These are phyloP conservation scores for Colletotrichum sp. DNA, from an alignment of 2,329 filamentous ascomycete genomes.

Conservation along the genomic window DNA sequence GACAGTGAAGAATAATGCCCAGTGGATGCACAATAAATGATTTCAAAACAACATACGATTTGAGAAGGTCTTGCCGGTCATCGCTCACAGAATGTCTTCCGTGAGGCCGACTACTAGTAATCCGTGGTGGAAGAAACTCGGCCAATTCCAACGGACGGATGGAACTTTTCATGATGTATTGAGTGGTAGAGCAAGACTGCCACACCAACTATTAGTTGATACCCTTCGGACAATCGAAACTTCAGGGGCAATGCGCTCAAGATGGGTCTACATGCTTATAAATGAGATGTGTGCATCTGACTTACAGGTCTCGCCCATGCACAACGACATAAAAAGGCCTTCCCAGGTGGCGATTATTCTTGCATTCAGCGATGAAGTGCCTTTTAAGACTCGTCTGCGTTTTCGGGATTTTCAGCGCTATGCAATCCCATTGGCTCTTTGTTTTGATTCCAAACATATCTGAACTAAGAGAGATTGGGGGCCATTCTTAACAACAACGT, in stretches of 20 bases:
- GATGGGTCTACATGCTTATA: accelerated
- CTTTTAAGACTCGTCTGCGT: background rate
- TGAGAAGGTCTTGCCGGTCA: background rate
- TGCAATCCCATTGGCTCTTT: background rate
- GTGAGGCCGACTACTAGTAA: background rate
- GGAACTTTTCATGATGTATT: background rate
- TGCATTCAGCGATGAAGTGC: background rate
- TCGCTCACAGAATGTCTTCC: background rate
- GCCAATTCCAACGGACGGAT: background rate
- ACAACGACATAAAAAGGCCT: background rate
- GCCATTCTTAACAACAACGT: background rate
- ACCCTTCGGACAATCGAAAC: background rate
- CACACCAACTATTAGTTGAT: background rate
- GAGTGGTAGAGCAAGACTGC: background rate
- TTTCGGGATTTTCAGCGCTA: background rate
- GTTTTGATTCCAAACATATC: background rate
- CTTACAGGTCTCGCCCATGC: accelerated
- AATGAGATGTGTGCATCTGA: background rate
- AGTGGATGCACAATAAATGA: background rate
- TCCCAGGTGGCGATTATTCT: background rate
- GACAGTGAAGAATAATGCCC: accelerated
- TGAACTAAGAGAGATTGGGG: background rate
- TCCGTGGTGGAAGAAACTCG: background rate
- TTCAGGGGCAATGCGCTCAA: background rate
- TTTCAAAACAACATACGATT: background rate